Percentiles rank a stretch among this genome's conserved stretches.
Conservation (phyloP, 2,329 filamentous ascomycete species). For the Epichloe sylvatica region DNA sequence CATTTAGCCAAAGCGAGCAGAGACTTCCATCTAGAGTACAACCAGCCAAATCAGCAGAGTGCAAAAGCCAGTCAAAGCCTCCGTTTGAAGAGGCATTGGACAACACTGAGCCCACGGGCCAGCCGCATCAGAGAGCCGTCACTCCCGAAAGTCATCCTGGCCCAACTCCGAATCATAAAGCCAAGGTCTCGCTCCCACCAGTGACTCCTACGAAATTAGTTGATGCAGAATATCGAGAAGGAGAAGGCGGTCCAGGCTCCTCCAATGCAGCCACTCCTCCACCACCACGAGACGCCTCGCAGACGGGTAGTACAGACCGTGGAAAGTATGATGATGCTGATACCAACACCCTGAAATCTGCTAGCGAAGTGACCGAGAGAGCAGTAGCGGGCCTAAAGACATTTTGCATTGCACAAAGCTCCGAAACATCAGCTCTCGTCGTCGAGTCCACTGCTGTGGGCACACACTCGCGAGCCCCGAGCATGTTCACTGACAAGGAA, state of each 20-base stretch:
- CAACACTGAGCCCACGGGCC: conserved; percentile 1
- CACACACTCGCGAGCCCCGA: conserved; percentile 7
- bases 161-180: conserved; percentile 3
- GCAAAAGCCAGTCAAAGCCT: conserved; percentile 15
- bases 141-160: conserved; percentile 6
- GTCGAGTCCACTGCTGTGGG: not conserved
- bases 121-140: not conserved
- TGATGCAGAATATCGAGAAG: not conserved
- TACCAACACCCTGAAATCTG: not conserved
- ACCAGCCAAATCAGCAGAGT: conserved; percentile 1
- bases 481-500: conserved; percentile 18
- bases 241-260: not conserved
- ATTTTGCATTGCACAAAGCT: not conserved
- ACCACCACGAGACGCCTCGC: not conserved
- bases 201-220: not conserved
- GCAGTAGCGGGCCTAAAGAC: not conserved
- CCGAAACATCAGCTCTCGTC: not conserved
- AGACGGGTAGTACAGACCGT: not conserved
- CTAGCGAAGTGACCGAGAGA: not conserved
- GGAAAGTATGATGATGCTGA: not conserved
- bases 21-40: not conserved
- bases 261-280: not conserved
- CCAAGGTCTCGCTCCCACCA: conserved; percentile 12
- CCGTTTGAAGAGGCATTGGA: conserved; percentile 15
- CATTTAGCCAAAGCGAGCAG: not conserved